phyloP scores from a whole-genome alignment of 768 basidiomycete species.

The Pholiota conissans region DNA sequence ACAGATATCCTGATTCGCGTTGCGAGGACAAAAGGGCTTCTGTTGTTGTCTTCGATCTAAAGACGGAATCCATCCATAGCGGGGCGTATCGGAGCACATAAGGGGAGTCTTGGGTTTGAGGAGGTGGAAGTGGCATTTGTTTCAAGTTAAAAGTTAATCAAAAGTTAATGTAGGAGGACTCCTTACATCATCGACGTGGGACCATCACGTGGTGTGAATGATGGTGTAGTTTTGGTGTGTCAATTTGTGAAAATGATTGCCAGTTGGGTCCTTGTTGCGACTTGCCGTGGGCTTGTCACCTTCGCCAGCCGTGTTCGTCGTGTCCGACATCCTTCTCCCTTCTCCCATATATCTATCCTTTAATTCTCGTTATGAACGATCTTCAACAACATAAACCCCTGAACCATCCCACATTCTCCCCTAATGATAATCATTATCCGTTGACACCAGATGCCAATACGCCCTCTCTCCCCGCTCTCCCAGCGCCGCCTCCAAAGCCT shows the following conservation, averaged over 20 bases:
- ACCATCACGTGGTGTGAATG: conserved; percentile 24
- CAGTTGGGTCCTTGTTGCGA: background rate
- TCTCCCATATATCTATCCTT: background rate
- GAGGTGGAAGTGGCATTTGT: conserved; percentile 3
- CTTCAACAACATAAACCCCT: background rate
- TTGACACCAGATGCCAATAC: background rate
- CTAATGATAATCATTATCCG: background rate
- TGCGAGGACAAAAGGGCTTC: conserved; percentile 55
- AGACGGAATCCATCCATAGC: conserved; percentile 41
- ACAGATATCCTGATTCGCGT: conserved; percentile 49
- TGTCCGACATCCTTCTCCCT: background rate
- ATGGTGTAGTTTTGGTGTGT: conserved; percentile 8
- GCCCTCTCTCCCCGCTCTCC: background rate
- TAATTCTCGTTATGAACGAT: background rate
- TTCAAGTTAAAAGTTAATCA: too few species aligned
- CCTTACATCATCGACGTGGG: too few species aligned
- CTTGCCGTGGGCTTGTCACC: conserved; percentile 1
- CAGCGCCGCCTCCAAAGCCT: conserved; percentile 11
- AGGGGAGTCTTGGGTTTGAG: background rate
- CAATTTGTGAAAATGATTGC: conserved; percentile 7
- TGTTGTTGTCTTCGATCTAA: conserved; percentile 37
- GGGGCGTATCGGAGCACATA: conserved; percentile 29
- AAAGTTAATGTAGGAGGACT: too few species aligned
- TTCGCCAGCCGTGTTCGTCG: conserved; percentile 1
- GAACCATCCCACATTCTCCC: background rate